A percentile compares a stretch with the other conserved stretches of the same genome.
phyloP scores from a whole-genome alignment of 139 green algal genomes.

The Picochlorum sp. region DNA sequence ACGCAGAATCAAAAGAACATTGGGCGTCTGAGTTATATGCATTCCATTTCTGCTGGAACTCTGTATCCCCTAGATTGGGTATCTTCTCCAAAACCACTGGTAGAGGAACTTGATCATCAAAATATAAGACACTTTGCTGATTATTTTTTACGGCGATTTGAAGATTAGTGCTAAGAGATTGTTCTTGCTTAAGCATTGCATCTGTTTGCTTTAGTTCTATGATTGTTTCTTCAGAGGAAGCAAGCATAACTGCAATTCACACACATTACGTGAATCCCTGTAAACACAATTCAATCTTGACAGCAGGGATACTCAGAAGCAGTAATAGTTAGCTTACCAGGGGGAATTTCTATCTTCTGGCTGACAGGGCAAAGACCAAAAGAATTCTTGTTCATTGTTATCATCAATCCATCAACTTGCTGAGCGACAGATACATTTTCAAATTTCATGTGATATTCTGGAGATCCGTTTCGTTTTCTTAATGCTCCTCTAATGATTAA shows the following conservation, averaged over 20 bases:
- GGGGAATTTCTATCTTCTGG: conserved; percentile 34
- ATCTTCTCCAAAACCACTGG: no score
- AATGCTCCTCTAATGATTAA: conserved; percentile 54
- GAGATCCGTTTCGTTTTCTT: background rate
- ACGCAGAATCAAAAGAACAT: no score
- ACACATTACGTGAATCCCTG: no score
- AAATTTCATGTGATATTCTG: conserved; percentile 61
- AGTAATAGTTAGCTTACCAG: no score
- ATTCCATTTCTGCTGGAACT: no score
- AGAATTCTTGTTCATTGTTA: conserved; percentile 91
- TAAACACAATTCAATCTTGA: no score
- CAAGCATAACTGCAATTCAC: conserved; percentile 31
- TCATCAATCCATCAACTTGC: conserved; percentile 79
- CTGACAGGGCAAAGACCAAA: conserved; percentile 67
- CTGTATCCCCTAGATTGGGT: no score
- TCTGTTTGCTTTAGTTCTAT: conserved; percentile 40
- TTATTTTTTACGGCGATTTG: conserved; percentile 75
- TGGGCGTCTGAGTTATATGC: no score
- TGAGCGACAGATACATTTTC: conserved; percentile 34
- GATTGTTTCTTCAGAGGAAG: conserved; percentile 4
- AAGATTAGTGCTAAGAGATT: background rate
- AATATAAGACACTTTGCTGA: conserved; percentile 83
- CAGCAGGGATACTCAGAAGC: no score
- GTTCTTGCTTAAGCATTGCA: conserved; percentile 23
- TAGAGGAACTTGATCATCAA: conserved; percentile 56